A percentile compares a stretch with the other conserved stretches of the same genome.
Conservation (phyloP, 2,329 filamentous ascomycete genomes). For the Trichoderma breve region DNA sequence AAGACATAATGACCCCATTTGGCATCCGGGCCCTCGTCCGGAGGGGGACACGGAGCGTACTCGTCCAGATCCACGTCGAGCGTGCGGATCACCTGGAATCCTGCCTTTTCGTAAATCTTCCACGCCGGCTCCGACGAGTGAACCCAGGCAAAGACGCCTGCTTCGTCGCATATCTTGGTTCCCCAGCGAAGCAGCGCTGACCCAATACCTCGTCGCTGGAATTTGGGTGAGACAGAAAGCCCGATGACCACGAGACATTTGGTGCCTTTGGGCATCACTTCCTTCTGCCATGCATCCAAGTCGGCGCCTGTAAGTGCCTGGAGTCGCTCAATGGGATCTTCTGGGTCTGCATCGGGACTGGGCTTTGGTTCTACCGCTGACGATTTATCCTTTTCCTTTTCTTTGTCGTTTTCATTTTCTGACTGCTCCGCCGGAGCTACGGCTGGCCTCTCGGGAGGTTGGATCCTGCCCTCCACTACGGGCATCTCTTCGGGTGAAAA, state of each 20-base stretch:
- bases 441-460: background rate
- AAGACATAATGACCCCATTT: conserved; percentile 37
- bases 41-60: conserved; percentile 29
- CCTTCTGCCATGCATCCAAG: conserved; percentile 32
- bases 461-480: conserved; percentile 20
- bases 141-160: conserved; percentile 35
- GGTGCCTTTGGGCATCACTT: conserved; percentile 34
- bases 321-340: conserved; percentile 32
- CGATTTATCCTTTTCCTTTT: background rate
- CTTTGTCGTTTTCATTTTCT: background rate
- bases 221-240: conserved; percentile 33
- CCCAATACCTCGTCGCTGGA: conserved; percentile 34
- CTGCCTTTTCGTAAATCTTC: conserved; percentile 31
- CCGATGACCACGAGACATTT: conserved; percentile 34
- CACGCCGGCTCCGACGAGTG: conserved; percentile 35
- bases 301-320: conserved; percentile 32
- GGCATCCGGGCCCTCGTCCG: conserved; percentile 26
- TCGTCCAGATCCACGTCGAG: conserved; percentile 34
- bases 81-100: conserved; percentile 31
- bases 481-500: conserved; percentile 29
- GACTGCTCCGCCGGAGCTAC: background rate
- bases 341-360: background rate
- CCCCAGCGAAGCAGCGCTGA: conserved; percentile 34
- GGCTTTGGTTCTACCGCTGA: conserved; percentile 5
- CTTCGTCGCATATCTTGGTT: conserved; percentile 30